A percentile compares a stretch with the other conserved stretches of the same genome.
These are phyloP conservation scores for Leishmania arabica DNA, from an alignment of 208 protist genomes.

Conservation along the genomic window DNA sequence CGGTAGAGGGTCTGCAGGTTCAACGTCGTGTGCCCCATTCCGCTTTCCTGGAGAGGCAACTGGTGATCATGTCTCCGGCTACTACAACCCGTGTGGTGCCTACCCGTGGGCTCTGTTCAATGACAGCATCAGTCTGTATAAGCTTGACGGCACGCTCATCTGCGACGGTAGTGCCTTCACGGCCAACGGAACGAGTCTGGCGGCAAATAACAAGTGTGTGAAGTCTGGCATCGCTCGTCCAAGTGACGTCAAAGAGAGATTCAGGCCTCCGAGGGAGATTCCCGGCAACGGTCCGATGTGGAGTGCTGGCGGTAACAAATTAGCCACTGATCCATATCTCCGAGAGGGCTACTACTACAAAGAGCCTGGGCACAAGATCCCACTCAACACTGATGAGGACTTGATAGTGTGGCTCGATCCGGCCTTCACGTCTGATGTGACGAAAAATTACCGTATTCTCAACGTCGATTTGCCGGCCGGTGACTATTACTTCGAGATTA, in stretches of 20 bases:
- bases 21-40: slow-evolving; percentile 47
- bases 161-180: slow-evolving; percentile 81
- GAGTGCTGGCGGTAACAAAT: slow-evolving; percentile 30
- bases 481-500: slow-evolving; percentile 90
- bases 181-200: slow-evolving; percentile 28
- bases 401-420: slow-evolving; percentile 98
- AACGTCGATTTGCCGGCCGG: slow-evolving; percentile 80
- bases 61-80: slow-evolving; percentile 32
- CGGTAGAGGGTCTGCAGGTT: slow-evolving; percentile 30
- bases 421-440: slow-evolving; percentile 94
- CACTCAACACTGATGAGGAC: slow-evolving; percentile 91
- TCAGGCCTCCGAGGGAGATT: slow-evolving; percentile 47
- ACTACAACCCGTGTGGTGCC: slow-evolving; percentile 96
- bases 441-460: slow-evolving; percentile 96
- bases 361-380: slow-evolving; percentile 85
- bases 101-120: slow-evolving; percentile 98
- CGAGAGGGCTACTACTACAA: slow-evolving; percentile 78
- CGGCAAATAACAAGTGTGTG: slow-evolving; percentile 48
- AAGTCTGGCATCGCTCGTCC: slow-evolving; percentile 95
- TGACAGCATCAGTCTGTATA: slow-evolving; percentile 89
- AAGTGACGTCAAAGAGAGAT: slow-evolving; percentile 87
- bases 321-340: slow-evolving; percentile 64
- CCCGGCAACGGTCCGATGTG: slow-evolving; percentile 46
- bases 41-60: slow-evolving; percentile 65
- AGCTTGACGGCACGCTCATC: slow-evolving; percentile 48